Evolutionary conservation across 139 green algal genomes (phyloP).

Genomic region (Haematococcus lacustris): DNA sequence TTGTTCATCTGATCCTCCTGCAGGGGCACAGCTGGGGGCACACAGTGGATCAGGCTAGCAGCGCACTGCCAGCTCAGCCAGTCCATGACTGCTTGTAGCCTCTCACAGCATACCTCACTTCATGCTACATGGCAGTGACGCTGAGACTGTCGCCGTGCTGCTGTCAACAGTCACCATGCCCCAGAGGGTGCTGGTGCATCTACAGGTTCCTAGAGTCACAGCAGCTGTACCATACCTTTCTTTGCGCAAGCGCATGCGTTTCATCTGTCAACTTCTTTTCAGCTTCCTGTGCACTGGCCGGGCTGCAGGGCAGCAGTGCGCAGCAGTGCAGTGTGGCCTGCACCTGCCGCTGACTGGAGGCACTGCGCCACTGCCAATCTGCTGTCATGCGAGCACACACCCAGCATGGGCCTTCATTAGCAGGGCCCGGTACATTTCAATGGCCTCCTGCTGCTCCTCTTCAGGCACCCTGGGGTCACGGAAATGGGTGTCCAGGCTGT

Average conservation of each 20-base stretch:
- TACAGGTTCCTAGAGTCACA: no score
- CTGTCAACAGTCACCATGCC: neutral
- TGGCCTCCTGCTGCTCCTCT: conserved; percentile 16
- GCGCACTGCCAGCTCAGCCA: neutral
- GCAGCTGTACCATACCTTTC: conserved; percentile 27
- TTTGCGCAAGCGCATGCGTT: conserved; percentile 71
- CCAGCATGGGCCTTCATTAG: neutral
- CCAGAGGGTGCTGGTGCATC: no score
- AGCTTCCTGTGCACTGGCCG: conserved; percentile 11
- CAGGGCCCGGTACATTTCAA: conserved; percentile 2
- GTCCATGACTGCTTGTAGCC: neutral
- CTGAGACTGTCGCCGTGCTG: neutral
- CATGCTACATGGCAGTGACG: neutral
- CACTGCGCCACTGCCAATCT: neutral
- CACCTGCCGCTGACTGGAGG: neutral
- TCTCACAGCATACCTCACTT: neutral
- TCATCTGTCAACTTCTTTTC: no score
- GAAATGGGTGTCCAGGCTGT: neutral
- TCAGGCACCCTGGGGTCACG: conserved; percentile 9
- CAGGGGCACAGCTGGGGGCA: neutral
- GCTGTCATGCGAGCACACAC: neutral
- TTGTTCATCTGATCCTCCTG: conserved; percentile 78
- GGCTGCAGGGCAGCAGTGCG: neutral
- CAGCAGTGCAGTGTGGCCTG: neutral
- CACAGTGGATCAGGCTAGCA: neutral